These are phyloP conservation scores for Colletotrichum eleusines DNA, from an alignment of 2,329 filamentous ascomycete species.

Conservation along the genomic window DNA sequence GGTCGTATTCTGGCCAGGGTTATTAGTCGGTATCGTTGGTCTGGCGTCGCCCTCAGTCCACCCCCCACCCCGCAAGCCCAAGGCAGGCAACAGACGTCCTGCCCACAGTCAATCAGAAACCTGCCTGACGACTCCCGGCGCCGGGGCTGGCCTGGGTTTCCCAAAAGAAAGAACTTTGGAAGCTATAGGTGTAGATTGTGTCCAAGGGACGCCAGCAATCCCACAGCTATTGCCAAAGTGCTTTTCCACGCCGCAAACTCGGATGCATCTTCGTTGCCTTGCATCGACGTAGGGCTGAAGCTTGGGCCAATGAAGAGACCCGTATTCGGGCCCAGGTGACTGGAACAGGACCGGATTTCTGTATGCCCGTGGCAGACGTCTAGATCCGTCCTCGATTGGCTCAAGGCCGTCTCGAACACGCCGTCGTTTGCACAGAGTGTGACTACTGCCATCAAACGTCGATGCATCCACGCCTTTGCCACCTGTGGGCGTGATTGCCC, in stretches of 20 bases:
- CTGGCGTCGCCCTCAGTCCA: conserved; percentile 17
- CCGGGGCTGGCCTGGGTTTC: not conserved
- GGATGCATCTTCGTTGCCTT: not conserved
- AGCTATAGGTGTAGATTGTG: conserved; percentile 8
- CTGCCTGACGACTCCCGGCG: conserved; percentile 33
- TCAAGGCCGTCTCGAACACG: conserved; percentile 6
- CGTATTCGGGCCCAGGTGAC: conserved; percentile 5
- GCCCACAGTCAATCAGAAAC: conserved; percentile 4
- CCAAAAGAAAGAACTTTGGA: conserved; percentile 34
- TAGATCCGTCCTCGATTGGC: conserved; percentile 2
- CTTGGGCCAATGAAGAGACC: conserved; percentile 10
- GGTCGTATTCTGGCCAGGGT: conserved; percentile 26
- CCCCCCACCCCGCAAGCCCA: conserved; percentile 25
- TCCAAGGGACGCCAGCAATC: too few species aligned
- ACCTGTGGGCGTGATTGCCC: not conserved
- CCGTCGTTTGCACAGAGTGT: conserved; percentile 4
- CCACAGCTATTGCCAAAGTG: conserved; percentile 5
- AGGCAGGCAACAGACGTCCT: conserved; percentile 29
- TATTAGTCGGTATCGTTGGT: conserved; percentile 20
- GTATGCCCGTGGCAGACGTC: conserved; percentile 3
- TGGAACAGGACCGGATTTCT: not conserved
- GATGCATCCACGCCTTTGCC: not conserved
- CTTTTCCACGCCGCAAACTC: conserved; percentile 9
- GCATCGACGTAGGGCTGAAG: conserved; percentile 34
- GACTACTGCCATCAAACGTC: not conserved